Base-by-base conservation (phyloP, 352 stramenopile species). In the Pythium dissimile region DNA sequence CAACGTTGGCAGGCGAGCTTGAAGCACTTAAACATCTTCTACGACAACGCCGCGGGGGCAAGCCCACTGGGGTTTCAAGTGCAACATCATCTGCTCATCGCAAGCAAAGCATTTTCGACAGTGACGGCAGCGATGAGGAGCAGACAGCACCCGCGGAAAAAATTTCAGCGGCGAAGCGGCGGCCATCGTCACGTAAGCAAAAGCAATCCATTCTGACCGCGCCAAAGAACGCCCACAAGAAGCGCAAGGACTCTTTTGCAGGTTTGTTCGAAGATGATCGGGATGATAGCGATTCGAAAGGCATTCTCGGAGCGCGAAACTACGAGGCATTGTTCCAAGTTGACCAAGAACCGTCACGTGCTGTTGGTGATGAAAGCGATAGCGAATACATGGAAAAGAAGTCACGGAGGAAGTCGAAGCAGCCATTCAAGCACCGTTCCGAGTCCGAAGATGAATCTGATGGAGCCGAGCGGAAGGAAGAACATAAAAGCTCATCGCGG, bases 31-130 rank as follows among this genome's bases (percentile, higher is more conserved):
- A 92, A 48, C 69, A 83, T 34, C 56, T 92, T 5, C 82, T 92
- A 55, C 66, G 73, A 32, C 76, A 70, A 63, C 67, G 78, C 16
- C 24, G 43, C 21, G 41, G 44, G 15, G 37, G 28, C 15, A 20
- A 3, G 4, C 46, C 56, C 3, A 32, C 39, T 16, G 20, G 16
- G 39, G 15, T 45, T 37, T 24, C 37, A 48, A 51, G 47, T 34
- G 46, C 18, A 21, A 10, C 45, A 23, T 49, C 34, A 7, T 31
- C 43, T n/a, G 34, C 41, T 23, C 27, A 12, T n/a, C 51, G 75
- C n/a, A 89, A 89, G 64, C 59, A 80, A 38, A 89, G 76, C 52
- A 92, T 92, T 32, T 92, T 92, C 48, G 77, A 89, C 31, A 69
- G 73, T 20, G 71, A 83, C 20, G 80, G 69, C 48, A 86, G 75